Evolutionary conservation across 768 basidiomycete species (phyloP).

Genomic region (Clitopilus passeckerianus): DNA sequence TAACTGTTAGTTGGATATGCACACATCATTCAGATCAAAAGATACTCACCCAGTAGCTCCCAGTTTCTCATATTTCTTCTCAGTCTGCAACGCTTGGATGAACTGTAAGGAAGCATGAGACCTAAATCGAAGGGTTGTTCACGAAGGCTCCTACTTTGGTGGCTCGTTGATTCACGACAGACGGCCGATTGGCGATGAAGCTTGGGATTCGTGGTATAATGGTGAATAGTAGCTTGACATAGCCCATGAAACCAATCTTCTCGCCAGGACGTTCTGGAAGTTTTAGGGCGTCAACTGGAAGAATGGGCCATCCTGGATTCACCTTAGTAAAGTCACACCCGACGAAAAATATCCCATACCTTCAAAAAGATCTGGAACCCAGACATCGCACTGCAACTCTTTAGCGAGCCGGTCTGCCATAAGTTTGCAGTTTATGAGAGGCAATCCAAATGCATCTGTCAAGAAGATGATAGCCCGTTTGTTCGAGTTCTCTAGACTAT

Average conservation of each 20-base stretch:
- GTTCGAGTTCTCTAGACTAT: conserved; percentile 9
- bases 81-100: conserved; percentile 24
- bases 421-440: conserved; percentile 49
- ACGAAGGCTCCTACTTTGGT: conserved; percentile 10
- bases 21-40: no score
- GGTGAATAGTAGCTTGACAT: conserved; percentile 21
- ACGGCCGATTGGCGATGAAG: conserved; percentile 24
- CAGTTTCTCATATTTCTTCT: conserved; percentile 35
- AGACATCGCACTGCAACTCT: conserved; percentile 52
- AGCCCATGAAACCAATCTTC: conserved; percentile 23
- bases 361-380: conserved; percentile 59
- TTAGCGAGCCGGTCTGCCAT: conserved; percentile 51
- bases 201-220: conserved; percentile 23
- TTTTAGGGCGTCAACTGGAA: conserved; percentile 17
- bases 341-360: conserved; percentile 23
- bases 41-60: conserved; percentile 31
- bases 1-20: no score
- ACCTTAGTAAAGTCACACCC: no score
- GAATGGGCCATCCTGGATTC: conserved; percentile 23
- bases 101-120: conserved; percentile 19
- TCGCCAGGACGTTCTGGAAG: conserved; percentile 28
- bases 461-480: conserved; percentile 45
- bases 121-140: background rate
- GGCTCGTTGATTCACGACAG: conserved; percentile 23
- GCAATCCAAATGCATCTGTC: conserved; percentile 56